Conservation (phyloP, 1,284 basidiomycete genomes). For the Phellinidium pouzarii region DNA sequence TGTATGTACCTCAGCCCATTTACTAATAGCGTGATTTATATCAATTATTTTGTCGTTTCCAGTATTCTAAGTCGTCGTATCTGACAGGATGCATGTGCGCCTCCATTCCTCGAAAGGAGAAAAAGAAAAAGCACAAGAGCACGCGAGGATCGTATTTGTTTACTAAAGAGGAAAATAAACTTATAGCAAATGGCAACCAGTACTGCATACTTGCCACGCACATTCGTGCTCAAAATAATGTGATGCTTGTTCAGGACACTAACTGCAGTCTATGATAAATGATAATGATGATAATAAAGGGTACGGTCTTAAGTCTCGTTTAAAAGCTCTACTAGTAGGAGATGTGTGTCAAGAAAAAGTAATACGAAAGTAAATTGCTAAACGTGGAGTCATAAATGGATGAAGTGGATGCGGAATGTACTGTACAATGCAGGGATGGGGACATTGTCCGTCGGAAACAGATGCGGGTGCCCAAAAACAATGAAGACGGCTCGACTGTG, state of each 20-base stretch:
- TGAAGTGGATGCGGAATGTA: neutral
- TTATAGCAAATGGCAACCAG: neutral
- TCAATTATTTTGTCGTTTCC: neutral
- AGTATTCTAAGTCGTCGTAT: neutral
- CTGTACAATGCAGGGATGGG: neutral
- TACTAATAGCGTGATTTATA: constrained; percentile 1
- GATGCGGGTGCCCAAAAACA: neutral
- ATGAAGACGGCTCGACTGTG: neutral
- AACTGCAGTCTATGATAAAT: neutral
- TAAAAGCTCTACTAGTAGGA: neutral
- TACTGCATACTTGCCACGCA: neutral
- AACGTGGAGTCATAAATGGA: neutral
- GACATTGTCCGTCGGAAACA: neutral
- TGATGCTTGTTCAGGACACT: neutral
- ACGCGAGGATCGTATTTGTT: neutral
- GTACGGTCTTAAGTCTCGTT: neutral
- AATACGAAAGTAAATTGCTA: neutral
- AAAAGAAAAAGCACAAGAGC: neutral
- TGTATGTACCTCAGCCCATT: neutral
- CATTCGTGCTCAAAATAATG: neutral
- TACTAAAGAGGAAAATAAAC: neutral
- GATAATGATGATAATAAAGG: neutral
- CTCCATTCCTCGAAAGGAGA: neutral
- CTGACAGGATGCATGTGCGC: neutral
- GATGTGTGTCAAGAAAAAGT: neutral